Base-by-base conservation (phyloP, 306 rosid genomes). In the Hippophae tibetana region DNA sequence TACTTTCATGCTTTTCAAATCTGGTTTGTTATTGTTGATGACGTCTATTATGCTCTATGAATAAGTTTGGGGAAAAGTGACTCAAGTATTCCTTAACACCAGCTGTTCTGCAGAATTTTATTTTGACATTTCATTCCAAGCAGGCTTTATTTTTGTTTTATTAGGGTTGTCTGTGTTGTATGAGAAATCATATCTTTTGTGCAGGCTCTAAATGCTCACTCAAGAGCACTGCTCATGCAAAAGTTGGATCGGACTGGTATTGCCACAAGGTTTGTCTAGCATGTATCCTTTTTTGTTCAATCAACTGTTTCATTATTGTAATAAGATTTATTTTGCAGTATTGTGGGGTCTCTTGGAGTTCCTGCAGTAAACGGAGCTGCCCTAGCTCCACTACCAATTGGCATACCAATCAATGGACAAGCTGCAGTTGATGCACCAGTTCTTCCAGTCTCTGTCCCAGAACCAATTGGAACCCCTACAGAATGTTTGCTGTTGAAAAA, bases 201-300 rank as follows among this genome's bases (percentile, higher is more conserved):
- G 78, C 79, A 92, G 99, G 62, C 96, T 58, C 75, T 92, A 69
- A 92, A 92, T 84, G 96, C 97, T 47, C 99, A 92, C 61, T 92
- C 99, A 61, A 85, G 99, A 74, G 97, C 95, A 56, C 42, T 86
- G 74, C 94, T 92, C 43, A 92, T 92, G 99, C 86, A 77, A 73
- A 92, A 87, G 81, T 80, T 92, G 69, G 99, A 90, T 62, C 96
- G 99, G 48, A 47, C 95, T 50, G 99, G 93, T 59, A 73, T 81
- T 69, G 81, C 95, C 26, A 72, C 93, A 60, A 80, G 97, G 99
- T 92, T 65, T 52, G 82, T 79, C 42, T 52, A 26, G 10, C 26
- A n/a, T 12, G 47, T 50, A 18, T 18, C 23, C 23, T 13, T 42
- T 7, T 18, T 44, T 18, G 13, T 56, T 52, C 11, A 9, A 54